Percentiles rank a stretch among this genome's conserved stretches.
phyloP scores from a whole-genome alignment of 129 eudicot species.

The Daucus carota region DNA sequence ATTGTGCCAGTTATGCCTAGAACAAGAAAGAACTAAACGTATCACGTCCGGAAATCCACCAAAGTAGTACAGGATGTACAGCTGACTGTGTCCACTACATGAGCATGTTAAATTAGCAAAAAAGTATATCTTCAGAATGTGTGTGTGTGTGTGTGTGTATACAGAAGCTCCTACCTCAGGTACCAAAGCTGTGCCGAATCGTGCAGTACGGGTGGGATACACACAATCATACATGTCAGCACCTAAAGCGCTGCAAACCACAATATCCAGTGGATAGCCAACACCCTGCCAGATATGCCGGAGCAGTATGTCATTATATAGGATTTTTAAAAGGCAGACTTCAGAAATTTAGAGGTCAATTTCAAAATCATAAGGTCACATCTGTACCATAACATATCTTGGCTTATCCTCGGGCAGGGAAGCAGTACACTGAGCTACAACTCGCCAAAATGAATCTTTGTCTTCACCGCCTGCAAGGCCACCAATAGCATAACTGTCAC shows the following conservation, averaged over 20 bases:
- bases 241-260: constrained; percentile 97
- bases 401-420: constrained; percentile 91
- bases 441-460: constrained; percentile 97
- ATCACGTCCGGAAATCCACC: background rate
- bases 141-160: no score
- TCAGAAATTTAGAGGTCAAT: background rate
- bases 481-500: constrained; percentile 93
- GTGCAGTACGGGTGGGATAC: constrained; percentile 96
- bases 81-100: background rate
- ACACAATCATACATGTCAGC: constrained; percentile 98
- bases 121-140: no score
- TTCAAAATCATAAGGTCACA: background rate
- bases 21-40: background rate
- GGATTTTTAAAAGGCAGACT: background rate
- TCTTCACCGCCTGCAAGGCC: constrained; percentile 99
- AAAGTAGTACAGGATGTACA: background rate
- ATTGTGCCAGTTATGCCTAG: background rate
- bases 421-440: constrained; percentile 99
- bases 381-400: constrained; percentile 87
- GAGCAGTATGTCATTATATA: constrained; percentile 7
- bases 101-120: background rate
- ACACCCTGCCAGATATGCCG: constrained; percentile 50
- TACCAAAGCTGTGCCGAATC: constrained; percentile 96
- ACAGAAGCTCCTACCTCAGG: constrained; percentile 90
- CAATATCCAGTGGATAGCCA: constrained; percentile 94